These are phyloP conservation scores for Leptosphaerulina australis DNA, from an alignment of 2,329 filamentous ascomycete species.

Conservation along the genomic window DNA sequence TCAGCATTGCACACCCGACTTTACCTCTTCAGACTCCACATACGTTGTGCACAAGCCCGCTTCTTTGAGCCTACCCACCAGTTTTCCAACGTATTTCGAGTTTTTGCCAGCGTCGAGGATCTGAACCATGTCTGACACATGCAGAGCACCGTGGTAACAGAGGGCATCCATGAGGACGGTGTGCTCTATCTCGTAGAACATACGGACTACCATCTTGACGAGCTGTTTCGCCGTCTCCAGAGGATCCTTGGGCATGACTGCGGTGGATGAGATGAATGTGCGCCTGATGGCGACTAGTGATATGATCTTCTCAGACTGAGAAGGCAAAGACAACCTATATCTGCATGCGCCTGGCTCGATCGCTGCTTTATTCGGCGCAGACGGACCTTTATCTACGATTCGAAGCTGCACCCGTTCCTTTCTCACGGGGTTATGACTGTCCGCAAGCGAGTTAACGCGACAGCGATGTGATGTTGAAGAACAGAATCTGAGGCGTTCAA, in stretches of 20 bases:
- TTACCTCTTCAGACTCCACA: slow-evolving; percentile 37
- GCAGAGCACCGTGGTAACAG: slow-evolving; percentile 75
- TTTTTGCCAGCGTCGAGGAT: slow-evolving; percentile 78
- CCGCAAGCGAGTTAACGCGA: slow-evolving; percentile 22
- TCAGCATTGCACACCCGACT: slow-evolving; percentile 19
- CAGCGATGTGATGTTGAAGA: slow-evolving; percentile 20
- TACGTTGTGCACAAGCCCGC: slow-evolving; percentile 85
- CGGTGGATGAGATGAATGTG: slow-evolving; percentile 1
- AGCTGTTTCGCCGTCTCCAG: slow-evolving; percentile 77
- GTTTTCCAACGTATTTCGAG: slow-evolving; percentile 87
- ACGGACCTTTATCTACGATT: not conserved
- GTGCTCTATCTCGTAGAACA: slow-evolving; percentile 85
- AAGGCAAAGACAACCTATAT: slow-evolving; percentile 8
- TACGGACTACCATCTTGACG: slow-evolving; percentile 82
- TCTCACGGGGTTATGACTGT: slow-evolving; percentile 15
- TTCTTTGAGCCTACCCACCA: slow-evolving; percentile 83
- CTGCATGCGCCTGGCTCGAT: slow-evolving; percentile 15
- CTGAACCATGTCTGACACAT: slow-evolving; percentile 85
- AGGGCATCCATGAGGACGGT: slow-evolving; percentile 82
- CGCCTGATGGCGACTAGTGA: not conserved
- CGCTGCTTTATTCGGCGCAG: slow-evolving; percentile 8
- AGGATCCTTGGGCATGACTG: slow-evolving; percentile 47
- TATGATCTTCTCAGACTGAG: slow-evolving; percentile 11
- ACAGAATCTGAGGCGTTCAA: slow-evolving; percentile 11
- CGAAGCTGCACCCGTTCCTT: slow-evolving; percentile 6